These are phyloP conservation scores for Pseudocercospora vitis DNA, from an alignment of 2,329 filamentous ascomycete genomes.

Conservation along the genomic window DNA sequence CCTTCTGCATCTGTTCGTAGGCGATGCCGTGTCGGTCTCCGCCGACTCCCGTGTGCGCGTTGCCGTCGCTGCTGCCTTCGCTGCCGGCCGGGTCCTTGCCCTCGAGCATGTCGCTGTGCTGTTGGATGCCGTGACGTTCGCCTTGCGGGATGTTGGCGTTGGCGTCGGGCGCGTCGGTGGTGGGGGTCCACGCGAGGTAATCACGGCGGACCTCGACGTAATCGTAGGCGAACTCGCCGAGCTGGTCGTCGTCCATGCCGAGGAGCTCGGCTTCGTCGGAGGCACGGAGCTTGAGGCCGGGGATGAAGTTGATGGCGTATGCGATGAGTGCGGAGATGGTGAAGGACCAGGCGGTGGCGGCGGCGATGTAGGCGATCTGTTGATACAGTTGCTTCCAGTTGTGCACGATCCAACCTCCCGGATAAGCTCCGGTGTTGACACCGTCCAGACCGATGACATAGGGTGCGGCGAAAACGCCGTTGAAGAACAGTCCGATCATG, in stretches of 20 bases:
- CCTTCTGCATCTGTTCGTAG: slow-evolving; percentile 46
- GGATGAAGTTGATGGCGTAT: slow-evolving; percentile 71
- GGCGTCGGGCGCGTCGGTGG: slow-evolving; percentile 63
- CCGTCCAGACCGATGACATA: slow-evolving; percentile 74
- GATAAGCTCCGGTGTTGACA: slow-evolving; percentile 59
- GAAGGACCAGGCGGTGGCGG: slow-evolving; percentile 67
- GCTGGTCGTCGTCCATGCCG: slow-evolving; percentile 87
- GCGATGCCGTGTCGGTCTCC: slow-evolving; percentile 56
- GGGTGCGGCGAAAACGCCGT: slow-evolving; percentile 68
- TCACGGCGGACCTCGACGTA: slow-evolving; percentile 87
- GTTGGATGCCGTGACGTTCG: slow-evolving; percentile 59
- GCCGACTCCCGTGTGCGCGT: slow-evolving; percentile 50
- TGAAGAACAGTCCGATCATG: slow-evolving; percentile 76
- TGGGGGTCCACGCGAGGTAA: slow-evolving; percentile 83
- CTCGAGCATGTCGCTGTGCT: slow-evolving; percentile 67
- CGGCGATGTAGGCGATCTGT: slow-evolving; percentile 74
- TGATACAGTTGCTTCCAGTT: slow-evolving; percentile 75
- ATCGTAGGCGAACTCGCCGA: slow-evolving; percentile 87
- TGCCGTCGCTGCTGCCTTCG: slow-evolving; percentile 40
- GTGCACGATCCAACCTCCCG: slow-evolving; percentile 72
- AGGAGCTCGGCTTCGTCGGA: slow-evolving; percentile 80
- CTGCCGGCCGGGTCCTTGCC: slow-evolving; percentile 53
- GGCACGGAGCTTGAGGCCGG: slow-evolving; percentile 75
- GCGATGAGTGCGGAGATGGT: slow-evolving; percentile 72
- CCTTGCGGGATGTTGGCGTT: slow-evolving; percentile 64